Evolutionary conservation across 495 filamentous ascomycete genomes (phyloP), one percentile per base, ranked within the genome.

Genomic region (Aspergillus taichungensis): DNA sequence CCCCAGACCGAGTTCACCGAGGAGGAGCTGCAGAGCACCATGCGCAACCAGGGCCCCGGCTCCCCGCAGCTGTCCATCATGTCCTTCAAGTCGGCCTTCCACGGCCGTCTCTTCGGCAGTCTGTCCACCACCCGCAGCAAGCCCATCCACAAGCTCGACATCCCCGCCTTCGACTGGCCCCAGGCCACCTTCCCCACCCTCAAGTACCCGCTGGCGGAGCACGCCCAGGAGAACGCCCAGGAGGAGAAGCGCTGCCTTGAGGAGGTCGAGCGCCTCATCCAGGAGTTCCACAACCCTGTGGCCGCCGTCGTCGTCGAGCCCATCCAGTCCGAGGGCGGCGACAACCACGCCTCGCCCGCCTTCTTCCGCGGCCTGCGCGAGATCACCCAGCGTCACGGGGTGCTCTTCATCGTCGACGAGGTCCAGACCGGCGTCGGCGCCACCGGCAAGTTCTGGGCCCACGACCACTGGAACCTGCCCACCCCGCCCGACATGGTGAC

Each of bases 151-250:
- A 98, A 98, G 69, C 75, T 98, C 51, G 92, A 98, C 58, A 98
- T 98, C 57, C 92, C 92, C 8, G 88, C 94, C 51, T 98, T 98
- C 60, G 84, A 96, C 72, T 98, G 92, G 92, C 92, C 92, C 33
- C 91, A 95, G 62, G 91, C 94, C 36, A 78, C 87, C 35, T 98
- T 98, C 75, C 92, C 92, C 8, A 50, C 64, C 45, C 74, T 94
- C 53, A 90, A 91, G 67, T 97, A 98, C 72, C 92, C 92, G 5
- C 79, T 97, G 9, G 87, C 89, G 49, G 74, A 88, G 37, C 78
- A 91, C 65, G 82, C 68, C 28, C 76, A 80, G 59, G 89, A 94
- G 60, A 98, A 98, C 63, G 78, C 76, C 13, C 70, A 73, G 45
- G 87, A 88, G 54, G 92, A 98, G 69, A 71, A 82, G 51, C 85